A percentile compares a stretch with the other conserved stretches of the same genome.
phyloP scores from a whole-genome alignment of 345 rosid genomes.

The Rhodamnia rubescens region DNA sequence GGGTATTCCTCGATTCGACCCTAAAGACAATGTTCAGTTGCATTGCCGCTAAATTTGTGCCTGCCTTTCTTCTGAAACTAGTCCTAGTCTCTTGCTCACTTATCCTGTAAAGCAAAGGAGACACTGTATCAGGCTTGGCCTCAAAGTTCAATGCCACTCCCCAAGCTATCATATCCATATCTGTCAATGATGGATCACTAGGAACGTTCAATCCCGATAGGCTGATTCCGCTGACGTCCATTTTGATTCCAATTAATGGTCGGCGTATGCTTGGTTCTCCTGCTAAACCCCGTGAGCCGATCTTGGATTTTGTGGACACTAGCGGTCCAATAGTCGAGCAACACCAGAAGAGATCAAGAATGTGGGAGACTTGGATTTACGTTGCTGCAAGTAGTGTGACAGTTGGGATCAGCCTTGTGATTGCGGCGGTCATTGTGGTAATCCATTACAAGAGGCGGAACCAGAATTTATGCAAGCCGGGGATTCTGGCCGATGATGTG shows the following conservation, averaged over 20 bases:
- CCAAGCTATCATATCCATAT: slow-evolving; percentile 44
- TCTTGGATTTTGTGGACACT: slow-evolving; percentile 14
- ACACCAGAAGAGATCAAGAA: slow-evolving; percentile 22
- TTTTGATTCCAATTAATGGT: slow-evolving; percentile 50
- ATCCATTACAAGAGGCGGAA: slow-evolving; percentile 42
- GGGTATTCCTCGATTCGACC: slow-evolving; percentile 28
- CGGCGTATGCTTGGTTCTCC: slow-evolving; percentile 26
- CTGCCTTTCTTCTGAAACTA: slow-evolving; percentile 32
- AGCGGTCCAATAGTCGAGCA: slow-evolving; percentile 11
- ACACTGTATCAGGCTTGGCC: slow-evolving; percentile 44
- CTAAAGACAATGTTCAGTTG: slow-evolving; percentile 26
- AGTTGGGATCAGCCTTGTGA: slow-evolving; percentile 42
- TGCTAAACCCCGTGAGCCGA: slow-evolving; percentile 25
- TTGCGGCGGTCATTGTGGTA: slow-evolving; percentile 35
- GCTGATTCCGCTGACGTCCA: slow-evolving; percentile 33
- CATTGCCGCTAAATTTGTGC: slow-evolving; percentile 56
- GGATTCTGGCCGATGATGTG: slow-evolving; percentile 13
- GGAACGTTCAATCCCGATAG: slow-evolving; percentile 17
- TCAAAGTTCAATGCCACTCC: slow-evolving; percentile 47
- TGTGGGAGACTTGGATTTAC: slow-evolving; percentile 38
- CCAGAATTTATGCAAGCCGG: slow-evolving; percentile 9
- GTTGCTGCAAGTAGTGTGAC: slow-evolving; percentile 39
- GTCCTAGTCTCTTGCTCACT: slow-evolving; percentile 29
- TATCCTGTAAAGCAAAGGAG: slow-evolving; percentile 53
- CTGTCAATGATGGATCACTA: slow-evolving; percentile 41